Percentiles rank a stretch among this genome's conserved stretches.
Conservation (phyloP, 176 grass and related monocot species). For the Olyra latifolia region DNA sequence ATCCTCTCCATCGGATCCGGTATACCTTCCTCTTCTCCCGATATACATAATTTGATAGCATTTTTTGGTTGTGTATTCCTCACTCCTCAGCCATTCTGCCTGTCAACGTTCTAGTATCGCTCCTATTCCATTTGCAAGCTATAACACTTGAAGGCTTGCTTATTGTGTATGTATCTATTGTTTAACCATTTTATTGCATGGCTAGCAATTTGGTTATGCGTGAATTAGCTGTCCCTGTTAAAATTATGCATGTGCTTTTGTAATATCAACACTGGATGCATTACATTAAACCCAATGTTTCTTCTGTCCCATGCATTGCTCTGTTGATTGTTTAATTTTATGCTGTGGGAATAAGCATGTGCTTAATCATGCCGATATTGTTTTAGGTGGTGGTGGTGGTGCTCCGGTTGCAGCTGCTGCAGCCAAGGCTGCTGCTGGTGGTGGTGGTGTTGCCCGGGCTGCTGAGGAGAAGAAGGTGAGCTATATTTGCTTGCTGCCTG, state of each 20-base stretch:
- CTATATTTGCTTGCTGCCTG: too few relatives aligned
- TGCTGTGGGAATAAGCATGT: background rate
- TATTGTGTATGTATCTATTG: too few relatives aligned
- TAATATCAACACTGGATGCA: too few relatives aligned
- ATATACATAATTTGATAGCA: too few relatives aligned
- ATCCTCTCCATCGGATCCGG: conserved; percentile 77
- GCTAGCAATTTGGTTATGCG: too few relatives aligned
- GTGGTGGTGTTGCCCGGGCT: too few relatives aligned
- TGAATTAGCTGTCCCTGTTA: too few relatives aligned
- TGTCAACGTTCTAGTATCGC: background rate
- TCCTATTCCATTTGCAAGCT: background rate
- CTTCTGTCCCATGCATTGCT: background rate
- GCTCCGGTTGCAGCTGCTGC: conserved; percentile 49
- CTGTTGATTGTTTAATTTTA: background rate
- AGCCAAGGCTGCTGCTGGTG: too few relatives aligned
- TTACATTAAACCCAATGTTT: background rate
- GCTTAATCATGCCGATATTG: background rate
- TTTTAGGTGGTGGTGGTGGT: conserved; percentile 61
- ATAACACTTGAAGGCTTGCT: too few relatives aligned
- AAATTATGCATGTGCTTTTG: too few relatives aligned
- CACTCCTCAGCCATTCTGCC: background rate
- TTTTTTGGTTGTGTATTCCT: background rate
- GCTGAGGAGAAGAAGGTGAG: too few relatives aligned
- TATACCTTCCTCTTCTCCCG: background rate
- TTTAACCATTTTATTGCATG: too few relatives aligned